Conservation (phyloP, 2,329 filamentous ascomycete species). For the Tolypocladium guangdongense region DNA sequence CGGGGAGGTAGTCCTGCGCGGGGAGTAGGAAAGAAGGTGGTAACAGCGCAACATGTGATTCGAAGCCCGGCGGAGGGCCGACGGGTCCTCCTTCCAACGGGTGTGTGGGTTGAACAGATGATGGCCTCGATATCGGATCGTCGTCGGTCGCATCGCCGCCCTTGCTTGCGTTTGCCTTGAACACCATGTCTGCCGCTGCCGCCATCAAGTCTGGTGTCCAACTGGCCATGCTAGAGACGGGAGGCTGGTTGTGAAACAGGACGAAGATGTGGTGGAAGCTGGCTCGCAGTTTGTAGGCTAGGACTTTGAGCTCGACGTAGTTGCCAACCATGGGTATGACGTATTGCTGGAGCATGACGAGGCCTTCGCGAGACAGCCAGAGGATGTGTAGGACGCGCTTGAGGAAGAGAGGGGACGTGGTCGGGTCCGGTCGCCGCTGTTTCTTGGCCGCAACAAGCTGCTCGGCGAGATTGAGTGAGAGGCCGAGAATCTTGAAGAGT, state of each 20-base stretch:
- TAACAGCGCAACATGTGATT: conserved; percentile 23
- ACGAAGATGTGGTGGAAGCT: conserved; percentile 97
- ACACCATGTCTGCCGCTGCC: conserved; percentile 20
- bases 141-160: conserved; percentile 35
- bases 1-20: conserved; percentile 67
- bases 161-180: conserved; percentile 31
- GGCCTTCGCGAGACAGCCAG: conserved; percentile 87
- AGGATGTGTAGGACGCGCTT: conserved; percentile 81
- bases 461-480: conserved; percentile 78
- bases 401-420: conserved; percentile 67
- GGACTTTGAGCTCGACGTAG: conserved; percentile 74
- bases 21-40: conserved; percentile 70
- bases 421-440: conserved; percentile 68
- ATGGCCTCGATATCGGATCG: conserved; percentile 27
- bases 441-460: conserved; percentile 77
- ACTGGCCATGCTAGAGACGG: conserved; percentile 52
- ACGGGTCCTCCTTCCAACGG: conserved; percentile 49
- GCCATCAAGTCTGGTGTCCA: conserved; percentile 35
- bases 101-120: conserved; percentile 37
- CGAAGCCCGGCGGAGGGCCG: conserved; percentile 44
- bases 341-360: conserved; percentile 78
- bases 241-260: conserved; percentile 84
- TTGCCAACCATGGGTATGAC: conserved; percentile 74
- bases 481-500: conserved; percentile 81
- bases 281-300: conserved; percentile 83